Conservation (phyloP, 805 yeast genomes). For the Metschnikowia arizonensis region DNA sequence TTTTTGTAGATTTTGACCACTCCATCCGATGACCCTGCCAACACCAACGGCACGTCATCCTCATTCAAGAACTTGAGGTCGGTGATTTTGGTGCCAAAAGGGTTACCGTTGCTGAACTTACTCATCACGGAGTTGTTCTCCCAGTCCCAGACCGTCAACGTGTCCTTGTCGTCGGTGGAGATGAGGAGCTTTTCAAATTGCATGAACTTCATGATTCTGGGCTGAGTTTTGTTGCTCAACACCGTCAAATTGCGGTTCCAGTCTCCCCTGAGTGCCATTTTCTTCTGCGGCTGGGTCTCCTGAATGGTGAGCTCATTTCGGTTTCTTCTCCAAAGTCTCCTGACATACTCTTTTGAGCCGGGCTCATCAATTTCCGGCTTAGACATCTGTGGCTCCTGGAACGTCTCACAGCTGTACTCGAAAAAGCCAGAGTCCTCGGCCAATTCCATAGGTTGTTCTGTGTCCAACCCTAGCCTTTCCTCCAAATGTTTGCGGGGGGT, state of each 20-base stretch:
- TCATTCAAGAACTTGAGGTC: conserved; percentile 85
- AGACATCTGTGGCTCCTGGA: conserved; percentile 94
- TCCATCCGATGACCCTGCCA: conserved; percentile 93
- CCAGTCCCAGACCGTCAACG: conserved; percentile 89
- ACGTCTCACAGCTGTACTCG: conserved; percentile 81
- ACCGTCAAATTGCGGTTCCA: conserved; percentile 67
- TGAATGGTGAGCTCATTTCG: conserved; percentile 83
- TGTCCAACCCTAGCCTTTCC: conserved; percentile 34
- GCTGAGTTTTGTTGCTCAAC: conserved; percentile 73
- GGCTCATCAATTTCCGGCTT: conserved; percentile 84
- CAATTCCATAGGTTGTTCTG: conserved; percentile 21
- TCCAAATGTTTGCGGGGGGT: conserved; percentile 51
- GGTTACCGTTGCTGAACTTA: conserved; percentile 77
- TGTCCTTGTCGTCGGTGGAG: conserved; percentile 79
- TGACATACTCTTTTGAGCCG: conserved; percentile 81
- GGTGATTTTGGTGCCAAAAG: conserved; percentile 83
- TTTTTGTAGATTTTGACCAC: conserved; percentile 82
- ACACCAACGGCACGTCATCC: conserved; percentile 79
- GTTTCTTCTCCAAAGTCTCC: conserved; percentile 82
- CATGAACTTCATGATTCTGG: conserved; percentile 72
- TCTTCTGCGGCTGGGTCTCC: conserved; percentile 87
- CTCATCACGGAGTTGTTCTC: conserved; percentile 50
- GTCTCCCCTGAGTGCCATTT: conserved; percentile 73
- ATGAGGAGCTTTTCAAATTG: conserved; percentile 86
- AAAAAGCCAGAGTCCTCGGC: conserved; percentile 63